Percentiles rank a stretch among this genome's conserved stretches.
Conservation (phyloP, 768 basidiomycete genomes). For the Ramaria sp. region DNA sequence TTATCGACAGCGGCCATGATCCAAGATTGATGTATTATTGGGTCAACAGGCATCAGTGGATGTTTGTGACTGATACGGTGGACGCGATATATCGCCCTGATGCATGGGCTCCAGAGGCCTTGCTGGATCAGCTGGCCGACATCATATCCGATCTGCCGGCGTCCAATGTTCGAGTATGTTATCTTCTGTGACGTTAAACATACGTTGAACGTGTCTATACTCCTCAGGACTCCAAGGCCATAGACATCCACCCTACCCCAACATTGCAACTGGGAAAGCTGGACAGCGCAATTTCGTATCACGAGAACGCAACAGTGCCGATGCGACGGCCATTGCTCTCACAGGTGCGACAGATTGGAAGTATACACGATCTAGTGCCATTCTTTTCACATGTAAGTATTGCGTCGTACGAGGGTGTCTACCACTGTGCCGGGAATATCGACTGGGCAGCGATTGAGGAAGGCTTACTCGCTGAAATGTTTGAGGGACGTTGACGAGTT, state of each 20-base stretch:
- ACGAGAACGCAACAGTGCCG: conserved; percentile 22
- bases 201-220: no score
- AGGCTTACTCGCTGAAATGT: conserved; percentile 78
- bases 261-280: conserved; percentile 1
- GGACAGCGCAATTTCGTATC: conserved; percentile 1
- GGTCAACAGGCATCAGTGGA: conserved; percentile 77
- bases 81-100: conserved; percentile 88
- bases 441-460: conserved; percentile 88
- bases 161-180: conserved; percentile 1
- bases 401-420: conserved; percentile 29
- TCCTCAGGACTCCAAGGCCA: neutral
- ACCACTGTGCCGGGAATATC: conserved; percentile 66
- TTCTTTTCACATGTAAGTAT: conserved; percentile 86
- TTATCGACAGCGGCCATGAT: neutral
- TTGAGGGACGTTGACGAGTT: conserved; percentile 35
- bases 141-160: conserved; percentile 60
- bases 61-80: conserved; percentile 95
- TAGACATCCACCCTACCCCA: neutral
- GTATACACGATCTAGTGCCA: conserved; percentile 73
- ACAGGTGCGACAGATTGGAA: conserved; percentile 62
- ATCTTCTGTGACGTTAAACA: no score
- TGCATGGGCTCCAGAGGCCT: conserved; percentile 56
- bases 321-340: conserved; percentile 70
- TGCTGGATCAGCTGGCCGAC: conserved; percentile 86
- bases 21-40: conserved; percentile 9